Conservation (phyloP, 257 asterid species). For the Handroanthus guayacan region DNA sequence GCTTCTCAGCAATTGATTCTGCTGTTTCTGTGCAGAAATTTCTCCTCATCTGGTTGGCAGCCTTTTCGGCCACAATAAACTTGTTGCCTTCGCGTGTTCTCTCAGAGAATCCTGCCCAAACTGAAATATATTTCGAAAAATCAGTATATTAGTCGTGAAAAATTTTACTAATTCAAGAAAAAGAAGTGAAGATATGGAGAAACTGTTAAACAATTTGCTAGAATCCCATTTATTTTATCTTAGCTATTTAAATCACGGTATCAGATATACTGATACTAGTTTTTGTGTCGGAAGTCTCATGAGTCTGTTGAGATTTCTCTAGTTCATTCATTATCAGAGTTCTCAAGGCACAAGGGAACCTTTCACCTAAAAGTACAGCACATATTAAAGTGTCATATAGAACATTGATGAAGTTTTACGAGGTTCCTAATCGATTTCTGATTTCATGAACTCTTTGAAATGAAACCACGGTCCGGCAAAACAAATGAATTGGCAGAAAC, state of each 20-base stretch:
- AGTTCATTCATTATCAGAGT: not conserved
- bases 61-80: constrained; percentile 82
- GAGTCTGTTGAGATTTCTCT: not conserved
- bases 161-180: not conserved
- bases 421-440: too few species aligned
- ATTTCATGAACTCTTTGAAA: not conserved
- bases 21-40: constrained; percentile 69
- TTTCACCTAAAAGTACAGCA: not conserved
- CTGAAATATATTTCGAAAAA: constrained; percentile 45
- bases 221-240: not conserved
- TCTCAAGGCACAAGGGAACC: not conserved
- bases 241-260: not conserved
- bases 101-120: constrained; percentile 98
- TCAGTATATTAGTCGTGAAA: constrained; percentile 2
- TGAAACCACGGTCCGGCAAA: not conserved
- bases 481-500: not conserved
- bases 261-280: not conserved
- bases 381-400: not conserved
- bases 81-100: constrained; percentile 95
- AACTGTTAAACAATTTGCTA: not conserved
- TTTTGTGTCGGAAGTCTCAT: not conserved
- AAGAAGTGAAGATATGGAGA: not conserved
- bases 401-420: too few species aligned
- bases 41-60: constrained; percentile 57
- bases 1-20: constrained; percentile 78